Conservation (phyloP, 1,284 basidiomycete species). For the Vanrija sp. region DNA sequence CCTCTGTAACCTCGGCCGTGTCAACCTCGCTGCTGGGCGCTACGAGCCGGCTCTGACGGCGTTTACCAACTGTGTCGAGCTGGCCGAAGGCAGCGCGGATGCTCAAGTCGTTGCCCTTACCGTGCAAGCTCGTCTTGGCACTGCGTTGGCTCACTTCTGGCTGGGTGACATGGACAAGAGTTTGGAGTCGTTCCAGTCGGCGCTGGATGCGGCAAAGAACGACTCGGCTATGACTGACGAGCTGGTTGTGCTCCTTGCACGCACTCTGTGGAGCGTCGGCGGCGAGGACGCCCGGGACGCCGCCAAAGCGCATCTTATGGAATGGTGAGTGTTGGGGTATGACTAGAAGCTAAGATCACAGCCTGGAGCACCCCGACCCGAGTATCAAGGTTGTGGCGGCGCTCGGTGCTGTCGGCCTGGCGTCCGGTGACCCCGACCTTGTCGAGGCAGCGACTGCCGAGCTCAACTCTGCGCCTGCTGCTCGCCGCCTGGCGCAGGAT, state of each 20-base stretch:
- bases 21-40: slow-evolving; percentile 62
- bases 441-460: slow-evolving; percentile 84
- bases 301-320: slow-evolving; percentile 74
- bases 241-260: slow-evolving; percentile 69
- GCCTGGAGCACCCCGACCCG: slow-evolving; percentile 60
- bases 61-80: slow-evolving; percentile 67
- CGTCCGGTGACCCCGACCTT: slow-evolving; percentile 71
- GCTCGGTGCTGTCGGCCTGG: slow-evolving; percentile 79
- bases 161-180: slow-evolving; percentile 62
- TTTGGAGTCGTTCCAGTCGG: slow-evolving; percentile 63
- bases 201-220: slow-evolving; percentile 57
- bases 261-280: slow-evolving; percentile 75
- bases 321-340: slow-evolving; percentile 59
- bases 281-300: slow-evolving; percentile 68
- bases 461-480: slow-evolving; percentile 52
- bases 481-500: slow-evolving; percentile 24
- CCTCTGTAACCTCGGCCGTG: slow-evolving; percentile 74
- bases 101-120: slow-evolving; percentile 5
- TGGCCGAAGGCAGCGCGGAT: slow-evolving; percentile 53
- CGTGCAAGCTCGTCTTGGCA: slow-evolving; percentile 65
- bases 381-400: slow-evolving; percentile 69
- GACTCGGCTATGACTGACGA: slow-evolving; percentile 59
- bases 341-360: slow-evolving; percentile 15
- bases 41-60: slow-evolving; percentile 63
- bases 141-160: slow-evolving; percentile 68